phyloP scores from a whole-genome alignment of 179 eudicot genomes.

The Beta macrorhiza region DNA sequence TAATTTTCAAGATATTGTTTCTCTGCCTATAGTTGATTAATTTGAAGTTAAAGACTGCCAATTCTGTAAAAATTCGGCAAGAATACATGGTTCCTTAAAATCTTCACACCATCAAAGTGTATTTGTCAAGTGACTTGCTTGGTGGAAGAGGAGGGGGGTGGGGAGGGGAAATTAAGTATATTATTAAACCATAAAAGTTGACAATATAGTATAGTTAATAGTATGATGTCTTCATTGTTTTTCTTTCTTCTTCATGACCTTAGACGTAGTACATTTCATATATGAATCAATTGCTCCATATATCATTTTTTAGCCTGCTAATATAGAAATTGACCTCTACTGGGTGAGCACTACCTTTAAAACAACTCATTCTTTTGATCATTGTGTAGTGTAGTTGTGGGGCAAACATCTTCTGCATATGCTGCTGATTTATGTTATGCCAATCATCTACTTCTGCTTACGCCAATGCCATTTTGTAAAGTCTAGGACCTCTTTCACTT shows the following conservation, averaged over 20 bases:
- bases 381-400: not conserved
- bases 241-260: not conserved
- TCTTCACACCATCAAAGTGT: not conserved
- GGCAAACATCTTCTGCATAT: not conserved
- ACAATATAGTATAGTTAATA: not conserved
- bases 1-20: not conserved
- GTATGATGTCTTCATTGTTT: not conserved
- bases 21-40: not conserved
- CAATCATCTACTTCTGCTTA: not conserved
- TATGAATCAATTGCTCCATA: not conserved
- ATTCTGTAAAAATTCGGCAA: not conserved
- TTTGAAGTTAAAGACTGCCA: not conserved
- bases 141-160: too few species aligned
- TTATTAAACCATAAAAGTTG: not conserved
- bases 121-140: not conserved
- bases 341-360: not conserved
- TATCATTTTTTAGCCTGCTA: not conserved
- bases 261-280: not conserved
- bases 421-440: not conserved
- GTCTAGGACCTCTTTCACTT: not conserved
- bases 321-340: not conserved
- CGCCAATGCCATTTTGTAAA: not conserved
- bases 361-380: not conserved
- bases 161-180: not conserved
- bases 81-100: not conserved